phyloP scores from a whole-genome alignment of 768 basidiomycete genomes.

The Lactarius hatsudake region DNA sequence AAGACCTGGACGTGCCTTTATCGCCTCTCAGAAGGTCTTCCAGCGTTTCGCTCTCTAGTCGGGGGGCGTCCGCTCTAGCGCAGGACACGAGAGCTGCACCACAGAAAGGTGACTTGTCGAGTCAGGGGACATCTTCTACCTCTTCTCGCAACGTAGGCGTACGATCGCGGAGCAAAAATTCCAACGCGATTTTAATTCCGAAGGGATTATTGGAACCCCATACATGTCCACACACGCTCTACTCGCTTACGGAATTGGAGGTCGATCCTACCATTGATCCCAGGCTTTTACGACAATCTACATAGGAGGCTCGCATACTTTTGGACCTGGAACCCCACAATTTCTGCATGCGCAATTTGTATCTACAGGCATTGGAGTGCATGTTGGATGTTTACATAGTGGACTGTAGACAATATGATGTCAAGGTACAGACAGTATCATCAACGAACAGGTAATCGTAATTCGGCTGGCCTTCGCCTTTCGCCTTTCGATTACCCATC shows the following conservation, averaged over 20 bases:
- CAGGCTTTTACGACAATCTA: background rate
- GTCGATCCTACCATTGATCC: background rate
- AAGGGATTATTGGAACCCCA: background rate
- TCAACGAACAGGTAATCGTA: background rate
- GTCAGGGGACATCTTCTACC: background rate
- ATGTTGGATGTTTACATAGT: constrained; percentile 1
- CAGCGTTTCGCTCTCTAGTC: background rate
- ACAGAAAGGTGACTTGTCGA: background rate
- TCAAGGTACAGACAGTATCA: background rate
- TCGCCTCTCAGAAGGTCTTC: constrained; percentile 16
- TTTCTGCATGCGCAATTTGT: constrained; percentile 11
- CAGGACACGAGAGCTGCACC: background rate
- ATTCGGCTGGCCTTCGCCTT: background rate
- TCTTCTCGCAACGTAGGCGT: background rate
- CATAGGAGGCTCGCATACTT: background rate
- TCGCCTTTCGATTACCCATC: background rate
- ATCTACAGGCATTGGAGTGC: background rate
- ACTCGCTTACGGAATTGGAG: constrained; percentile 1
- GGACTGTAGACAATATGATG: background rate
- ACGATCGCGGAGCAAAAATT: background rate
- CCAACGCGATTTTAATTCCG: background rate
- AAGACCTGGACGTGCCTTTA: constrained; percentile 19
- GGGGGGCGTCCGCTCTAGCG: background rate
- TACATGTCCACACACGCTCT: background rate
- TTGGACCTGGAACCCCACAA: background rate